These are phyloP conservation scores for Claviceps maximensis DNA, from an alignment of 2,329 filamentous ascomycete genomes.

Conservation along the genomic window DNA sequence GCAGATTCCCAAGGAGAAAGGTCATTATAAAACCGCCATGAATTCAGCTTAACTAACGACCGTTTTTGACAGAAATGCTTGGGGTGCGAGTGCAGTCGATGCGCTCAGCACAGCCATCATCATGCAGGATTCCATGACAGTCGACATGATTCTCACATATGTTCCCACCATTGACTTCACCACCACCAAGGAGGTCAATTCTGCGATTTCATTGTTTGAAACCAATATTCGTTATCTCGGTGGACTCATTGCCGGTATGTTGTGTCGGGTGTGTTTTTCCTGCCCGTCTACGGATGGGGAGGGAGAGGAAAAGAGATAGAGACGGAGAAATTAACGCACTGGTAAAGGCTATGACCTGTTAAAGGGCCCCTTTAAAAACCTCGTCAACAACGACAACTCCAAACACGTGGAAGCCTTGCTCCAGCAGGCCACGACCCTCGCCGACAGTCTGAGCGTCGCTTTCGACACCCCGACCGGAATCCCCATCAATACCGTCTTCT, in stretches of 20 bases:
- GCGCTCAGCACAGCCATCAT: slow-evolving; percentile 67
- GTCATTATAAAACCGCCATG: too few species aligned
- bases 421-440: slow-evolving; percentile 52
- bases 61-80: slow-evolving; percentile 49
- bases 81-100: slow-evolving; percentile 75
- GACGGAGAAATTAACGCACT: not conserved
- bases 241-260: slow-evolving; percentile 57
- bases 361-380: slow-evolving; percentile 45
- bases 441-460: slow-evolving; percentile 59
- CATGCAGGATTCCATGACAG: slow-evolving; percentile 57
- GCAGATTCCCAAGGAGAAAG: too few species aligned
- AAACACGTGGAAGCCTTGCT: slow-evolving; percentile 44
- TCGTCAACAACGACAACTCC: slow-evolving; percentile 26
- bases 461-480: slow-evolving; percentile 67
- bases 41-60: not conserved
- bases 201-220: slow-evolving; percentile 66
- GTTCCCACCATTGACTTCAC: slow-evolving; percentile 60
- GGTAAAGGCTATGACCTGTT: slow-evolving; percentile 55
- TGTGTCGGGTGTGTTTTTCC: not conserved
- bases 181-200: slow-evolving; percentile 29
- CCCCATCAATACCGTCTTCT: slow-evolving; percentile 54
- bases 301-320: not conserved
- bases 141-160: slow-evolving; percentile 57
- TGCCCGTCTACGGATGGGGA: not conserved
- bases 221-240: slow-evolving; percentile 82